phyloP scores from a whole-genome alignment of 352 stramenopile species.

The Phytophthora palmivora region DNA sequence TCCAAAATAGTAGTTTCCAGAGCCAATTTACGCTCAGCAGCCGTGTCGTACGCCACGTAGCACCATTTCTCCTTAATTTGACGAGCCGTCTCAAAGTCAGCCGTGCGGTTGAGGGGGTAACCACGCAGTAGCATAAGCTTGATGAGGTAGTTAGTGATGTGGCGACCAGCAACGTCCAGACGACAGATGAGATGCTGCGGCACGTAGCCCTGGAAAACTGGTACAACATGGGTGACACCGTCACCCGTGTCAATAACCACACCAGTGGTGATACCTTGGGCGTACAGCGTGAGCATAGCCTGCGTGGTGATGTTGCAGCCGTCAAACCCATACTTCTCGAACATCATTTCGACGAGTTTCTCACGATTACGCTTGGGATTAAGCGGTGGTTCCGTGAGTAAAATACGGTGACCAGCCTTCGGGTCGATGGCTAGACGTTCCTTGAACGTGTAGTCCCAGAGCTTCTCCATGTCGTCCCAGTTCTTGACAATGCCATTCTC shows the following conservation, averaged over 20 bases:
- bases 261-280: conserved; percentile 89
- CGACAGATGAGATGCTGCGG: conserved; percentile 91
- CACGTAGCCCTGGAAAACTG: conserved; percentile 92
- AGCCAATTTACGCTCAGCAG: conserved; percentile 85
- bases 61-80: conserved; percentile 96
- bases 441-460: conserved; percentile 97
- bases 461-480: conserved; percentile 97
- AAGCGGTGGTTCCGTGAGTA: conserved; percentile 93
- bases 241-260: conserved; percentile 95
- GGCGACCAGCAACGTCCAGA: conserved; percentile 91
- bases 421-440: conserved; percentile 87
- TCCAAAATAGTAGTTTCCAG: conserved; percentile 94
- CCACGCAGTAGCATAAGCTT: conserved; percentile 92
- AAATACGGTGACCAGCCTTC: conserved; percentile 76
- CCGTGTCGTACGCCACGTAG: conserved; percentile 93
- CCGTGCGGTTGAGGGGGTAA: conserved; percentile 93
- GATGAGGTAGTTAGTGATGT: conserved; percentile 96
- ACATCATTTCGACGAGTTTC: conserved; percentile 93
- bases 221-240: conserved; percentile 94
- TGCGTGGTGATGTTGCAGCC: conserved; percentile 92
- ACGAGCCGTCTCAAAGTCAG: conserved; percentile 93
- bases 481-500: conserved; percentile 97
- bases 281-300: conserved; percentile 94
- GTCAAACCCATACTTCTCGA: conserved; percentile 94
- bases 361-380: conserved; percentile 94